Conservation (phyloP, 2,329 filamentous ascomycete genomes). For the Raffaelea ambrosiae region DNA sequence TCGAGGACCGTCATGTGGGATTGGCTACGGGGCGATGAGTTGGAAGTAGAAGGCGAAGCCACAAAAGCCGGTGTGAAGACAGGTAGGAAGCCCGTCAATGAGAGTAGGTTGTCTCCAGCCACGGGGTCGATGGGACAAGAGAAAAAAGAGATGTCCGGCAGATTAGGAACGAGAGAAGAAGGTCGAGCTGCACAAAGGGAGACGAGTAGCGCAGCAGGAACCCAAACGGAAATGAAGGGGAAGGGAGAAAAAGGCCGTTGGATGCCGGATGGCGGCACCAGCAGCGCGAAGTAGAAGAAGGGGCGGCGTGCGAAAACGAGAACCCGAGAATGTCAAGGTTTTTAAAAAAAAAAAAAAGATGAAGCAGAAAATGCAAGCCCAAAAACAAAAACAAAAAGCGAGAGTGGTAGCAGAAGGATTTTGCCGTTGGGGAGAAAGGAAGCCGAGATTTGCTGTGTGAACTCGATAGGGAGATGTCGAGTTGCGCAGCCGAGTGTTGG, state of each 20-base stretch:
- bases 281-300: conserved; percentile 1
- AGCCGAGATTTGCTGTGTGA: neutral
- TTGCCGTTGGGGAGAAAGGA: neutral
- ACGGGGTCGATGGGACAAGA: neutral
- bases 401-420: neutral
- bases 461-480: neutral
- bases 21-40: neutral
- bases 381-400: neutral
- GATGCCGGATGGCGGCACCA: no score
- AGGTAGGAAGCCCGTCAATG: neutral
- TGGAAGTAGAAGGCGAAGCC: neutral
- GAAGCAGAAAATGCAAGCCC: neutral
- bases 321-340: neutral
- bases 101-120: neutral
- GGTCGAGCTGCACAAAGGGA: neutral
- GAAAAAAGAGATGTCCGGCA: neutral
- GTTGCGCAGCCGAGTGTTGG: no score
- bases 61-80: neutral
- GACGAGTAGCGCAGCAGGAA: neutral
- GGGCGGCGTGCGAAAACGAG: neutral
- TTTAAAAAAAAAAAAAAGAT: neutral
- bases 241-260: conserved; percentile 1
- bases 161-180: neutral
- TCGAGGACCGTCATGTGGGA: conserved; percentile 2
- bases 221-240: neutral